These are phyloP conservation scores for Stagonosporopsis vannaccii DNA, from an alignment of 2,329 filamentous ascomycete genomes.

Conservation along the genomic window DNA sequence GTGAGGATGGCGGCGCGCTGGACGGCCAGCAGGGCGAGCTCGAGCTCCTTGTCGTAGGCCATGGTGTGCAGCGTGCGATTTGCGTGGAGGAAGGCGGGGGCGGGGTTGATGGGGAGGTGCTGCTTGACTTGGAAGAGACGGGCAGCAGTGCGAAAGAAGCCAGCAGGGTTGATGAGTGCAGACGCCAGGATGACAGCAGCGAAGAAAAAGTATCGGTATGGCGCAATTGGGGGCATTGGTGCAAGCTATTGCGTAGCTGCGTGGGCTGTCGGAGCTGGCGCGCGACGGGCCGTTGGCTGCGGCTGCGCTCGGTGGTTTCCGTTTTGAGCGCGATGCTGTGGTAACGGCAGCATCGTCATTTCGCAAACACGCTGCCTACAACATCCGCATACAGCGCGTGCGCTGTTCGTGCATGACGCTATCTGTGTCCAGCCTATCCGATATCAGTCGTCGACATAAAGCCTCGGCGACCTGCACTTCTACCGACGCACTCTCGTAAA, in stretches of 20 bases:
- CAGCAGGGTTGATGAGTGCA: conserved; percentile 37
- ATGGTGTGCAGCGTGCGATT: conserved; percentile 41
- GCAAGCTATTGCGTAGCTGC: conserved; percentile 5
- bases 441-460: not conserved
- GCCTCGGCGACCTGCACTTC: not conserved
- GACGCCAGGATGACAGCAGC: conserved; percentile 44
- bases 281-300: not conserved
- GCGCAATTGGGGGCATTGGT: conserved; percentile 35
- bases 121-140: conserved; percentile 42
- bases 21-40: conserved; percentile 85
- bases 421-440: not conserved
- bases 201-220: conserved; percentile 42
- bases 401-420: conserved; percentile 3
- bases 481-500: not conserved
- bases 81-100: conserved; percentile 19
- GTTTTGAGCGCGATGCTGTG: conserved; percentile 23
- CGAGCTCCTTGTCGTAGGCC: conserved; percentile 77
- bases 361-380: conserved; percentile 1
- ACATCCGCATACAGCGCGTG: not conserved
- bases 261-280: conserved; percentile 20
- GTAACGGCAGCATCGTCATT: conserved; percentile 16
- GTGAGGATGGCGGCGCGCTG: conserved; percentile 81
- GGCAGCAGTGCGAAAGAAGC: conserved; percentile 38
- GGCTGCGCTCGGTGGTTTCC: conserved; percentile 26
- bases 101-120: conserved; percentile 38